Evolutionary conservation across 2,329 filamentous ascomycete genomes (phyloP), one percentile per base, ranked within the genome.

Genomic region (Pleurostoma richardsiae): DNA sequence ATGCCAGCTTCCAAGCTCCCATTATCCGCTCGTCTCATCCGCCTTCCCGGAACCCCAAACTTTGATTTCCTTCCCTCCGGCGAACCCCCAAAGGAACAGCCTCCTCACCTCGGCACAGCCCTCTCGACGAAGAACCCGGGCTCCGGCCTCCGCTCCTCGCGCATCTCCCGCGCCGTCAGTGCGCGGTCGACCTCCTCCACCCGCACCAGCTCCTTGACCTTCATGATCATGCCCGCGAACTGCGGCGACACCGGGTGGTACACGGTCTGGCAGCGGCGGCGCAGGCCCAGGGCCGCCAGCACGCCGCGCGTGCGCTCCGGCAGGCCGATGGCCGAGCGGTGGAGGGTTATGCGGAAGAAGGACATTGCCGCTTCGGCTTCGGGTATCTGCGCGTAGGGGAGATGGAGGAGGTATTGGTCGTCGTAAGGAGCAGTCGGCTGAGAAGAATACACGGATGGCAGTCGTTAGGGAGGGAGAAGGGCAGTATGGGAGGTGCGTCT

Each of bases 291-390:
- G 19, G 91, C 88, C 52, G 84, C 79, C 47, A 96, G 86, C 26
- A 92, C 88, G 62, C 87, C 89, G 63, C 82, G 80, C 50, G 85
- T 88, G 62, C 88, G 86, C 60, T 80, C 71, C 5, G 92, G 91
- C 41, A 96, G 83, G 52, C 91, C 91, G 69, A 96, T 96, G 59
- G 86, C 85, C 48, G 86, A 91, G 63, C 91, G 88, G 70, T 94
- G 81, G 48, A 96, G 86, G 42, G 90, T 95, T 66, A 96, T 89
- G 63, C 88, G 86, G 77, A 96, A 96, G 76, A 80, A 95, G 48
- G 83, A 76, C 85, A 90, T 90, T 50, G 44, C 58, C 33, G 46
- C 49, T 39, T 44, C 46, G 45, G 19, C 19, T 19, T 19, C 33
- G 33, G 8, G 33, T 36, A 36, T 36, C 8, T n/a, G 33, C 33